Percentiles rank a stretch among this genome's conserved stretches.
Conservation (phyloP, 176 grass and related monocot genomes). For the Cenchrus purpureus region DNA sequence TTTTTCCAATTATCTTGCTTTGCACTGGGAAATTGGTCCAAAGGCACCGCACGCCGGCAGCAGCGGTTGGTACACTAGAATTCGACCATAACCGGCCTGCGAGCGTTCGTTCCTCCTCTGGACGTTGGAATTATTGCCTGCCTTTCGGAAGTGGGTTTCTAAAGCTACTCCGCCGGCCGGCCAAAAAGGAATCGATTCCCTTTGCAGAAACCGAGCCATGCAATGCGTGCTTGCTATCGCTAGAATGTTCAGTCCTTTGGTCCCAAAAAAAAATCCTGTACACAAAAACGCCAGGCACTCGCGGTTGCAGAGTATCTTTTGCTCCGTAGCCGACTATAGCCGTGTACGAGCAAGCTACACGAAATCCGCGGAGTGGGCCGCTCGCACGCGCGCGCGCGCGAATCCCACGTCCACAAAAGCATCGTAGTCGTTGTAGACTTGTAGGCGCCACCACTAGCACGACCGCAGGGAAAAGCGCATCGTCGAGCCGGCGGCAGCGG, state of each 20-base stretch:
- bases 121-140: slow-evolving; percentile 29
- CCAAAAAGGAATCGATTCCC: slow-evolving; percentile 10
- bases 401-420: not conserved
- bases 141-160: slow-evolving; percentile 57
- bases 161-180: slow-evolving; percentile 22
- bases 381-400: slow-evolving; percentile 38
- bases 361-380: slow-evolving; percentile 37
- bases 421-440: too few relatives aligned
- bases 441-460: slow-evolving; percentile 1
- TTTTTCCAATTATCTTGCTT: not conserved
- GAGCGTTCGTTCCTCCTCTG: not conserved
- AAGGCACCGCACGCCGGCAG: slow-evolving; percentile 42
- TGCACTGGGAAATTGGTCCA: slow-evolving; percentile 35
- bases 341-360: slow-evolving; percentile 9
- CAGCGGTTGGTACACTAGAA: slow-evolving; percentile 46
- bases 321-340: not conserved
- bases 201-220: not conserved
- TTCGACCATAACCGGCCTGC: slow-evolving; percentile 21
- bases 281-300: not conserved
- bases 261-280: not conserved
- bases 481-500: not conserved
- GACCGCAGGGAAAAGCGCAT: slow-evolving; percentile 32
- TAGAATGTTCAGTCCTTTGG: not conserved
- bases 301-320: not conserved
- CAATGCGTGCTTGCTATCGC: not conserved